A percentile compares a stretch with the other conserved stretches of the same genome.
These are phyloP conservation scores for Ustilago nuda DNA, from an alignment of 1,284 basidiomycete species.

Conservation along the genomic window DNA sequence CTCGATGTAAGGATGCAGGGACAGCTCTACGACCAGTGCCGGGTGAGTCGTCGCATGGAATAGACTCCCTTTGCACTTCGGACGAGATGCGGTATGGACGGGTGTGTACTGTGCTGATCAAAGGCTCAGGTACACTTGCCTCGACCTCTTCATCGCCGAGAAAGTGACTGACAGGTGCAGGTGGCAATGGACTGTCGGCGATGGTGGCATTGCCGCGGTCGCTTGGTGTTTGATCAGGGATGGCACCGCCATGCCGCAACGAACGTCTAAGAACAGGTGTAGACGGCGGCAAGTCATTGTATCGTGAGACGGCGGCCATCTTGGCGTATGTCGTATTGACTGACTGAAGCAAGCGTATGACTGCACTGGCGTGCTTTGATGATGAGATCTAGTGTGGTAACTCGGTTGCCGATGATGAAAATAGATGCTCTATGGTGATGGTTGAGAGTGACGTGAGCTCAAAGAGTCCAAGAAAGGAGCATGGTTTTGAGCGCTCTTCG, in stretches of 20 bases:
- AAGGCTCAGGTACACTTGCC: slow-evolving; percentile 10
- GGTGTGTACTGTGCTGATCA: slow-evolving; percentile 2
- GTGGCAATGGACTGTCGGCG: slow-evolving; percentile 46
- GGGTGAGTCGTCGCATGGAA: slow-evolving; percentile 49
- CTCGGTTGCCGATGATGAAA: neutral
- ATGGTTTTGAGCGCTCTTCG: slow-evolving; percentile 16
- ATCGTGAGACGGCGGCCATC: slow-evolving; percentile 46
- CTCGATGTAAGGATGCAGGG: slow-evolving; percentile 28
- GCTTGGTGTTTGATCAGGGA: slow-evolving; percentile 37
- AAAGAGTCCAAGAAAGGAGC: slow-evolving; percentile 19
- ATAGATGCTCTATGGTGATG: neutral
- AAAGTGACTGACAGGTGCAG: slow-evolving; percentile 52
- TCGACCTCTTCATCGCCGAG: slow-evolving; percentile 45
- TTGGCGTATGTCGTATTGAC: neutral
- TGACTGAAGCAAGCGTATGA: neutral
- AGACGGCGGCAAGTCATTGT: slow-evolving; percentile 31
- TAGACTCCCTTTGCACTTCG: slow-evolving; percentile 29
- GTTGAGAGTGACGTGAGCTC: neutral
- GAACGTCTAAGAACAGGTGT: slow-evolving; percentile 43
- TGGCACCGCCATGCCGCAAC: slow-evolving; percentile 23
- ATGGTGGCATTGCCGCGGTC: slow-evolving; percentile 47
- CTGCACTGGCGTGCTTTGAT: too few relatives aligned
- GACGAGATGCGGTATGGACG: slow-evolving; percentile 30
- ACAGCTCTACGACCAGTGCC: slow-evolving; percentile 42
- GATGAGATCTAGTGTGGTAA: neutral